Evolutionary conservation across 1,284 basidiomycete genomes (phyloP).

Genomic region (Ustilago bromivora): DNA sequence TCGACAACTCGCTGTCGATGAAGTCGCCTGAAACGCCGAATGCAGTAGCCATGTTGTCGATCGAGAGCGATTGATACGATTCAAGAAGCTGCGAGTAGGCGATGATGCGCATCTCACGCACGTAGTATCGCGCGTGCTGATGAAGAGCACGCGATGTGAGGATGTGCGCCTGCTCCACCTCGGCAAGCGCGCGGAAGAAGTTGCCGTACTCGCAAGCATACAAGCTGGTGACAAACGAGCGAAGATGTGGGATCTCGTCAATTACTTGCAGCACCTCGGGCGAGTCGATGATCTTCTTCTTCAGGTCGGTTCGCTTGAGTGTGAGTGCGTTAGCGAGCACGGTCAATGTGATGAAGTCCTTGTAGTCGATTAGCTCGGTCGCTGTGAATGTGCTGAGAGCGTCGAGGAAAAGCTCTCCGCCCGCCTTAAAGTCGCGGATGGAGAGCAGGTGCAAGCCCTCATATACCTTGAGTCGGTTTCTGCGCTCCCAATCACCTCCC

Average conservation of each 20-base stretch:
- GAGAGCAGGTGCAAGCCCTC: slow-evolving; percentile 86
- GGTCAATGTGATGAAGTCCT: slow-evolving; percentile 88
- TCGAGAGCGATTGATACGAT: slow-evolving; percentile 87
- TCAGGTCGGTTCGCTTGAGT: slow-evolving; percentile 85
- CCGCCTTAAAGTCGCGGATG: slow-evolving; percentile 78
- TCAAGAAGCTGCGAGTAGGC: slow-evolving; percentile 93
- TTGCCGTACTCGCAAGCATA: slow-evolving; percentile 95
- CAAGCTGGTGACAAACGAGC: slow-evolving; percentile 74
- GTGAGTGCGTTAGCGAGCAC: slow-evolving; percentile 84
- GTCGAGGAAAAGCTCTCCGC: slow-evolving; percentile 80
- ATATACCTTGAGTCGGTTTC: slow-evolving; percentile 96
- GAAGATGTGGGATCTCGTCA: slow-evolving; percentile 72
- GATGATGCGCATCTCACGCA: slow-evolving; percentile 95
- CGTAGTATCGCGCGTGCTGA: slow-evolving; percentile 89
- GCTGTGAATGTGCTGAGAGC: slow-evolving; percentile 94
- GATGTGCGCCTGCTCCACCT: slow-evolving; percentile 87
- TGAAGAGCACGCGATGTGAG: slow-evolving; percentile 86
- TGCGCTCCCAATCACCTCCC: slow-evolving; percentile 97
- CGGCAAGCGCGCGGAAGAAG: slow-evolving; percentile 88
- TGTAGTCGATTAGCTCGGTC: slow-evolving; percentile 87
- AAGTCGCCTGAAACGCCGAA: slow-evolving; percentile 92
- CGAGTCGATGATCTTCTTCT: slow-evolving; percentile 80
- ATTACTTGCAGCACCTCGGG: slow-evolving; percentile 73
- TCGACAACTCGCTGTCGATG: slow-evolving; percentile 86
- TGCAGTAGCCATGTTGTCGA: slow-evolving; percentile 85